Evolutionary conservation across 2,329 filamentous ascomycete species (phyloP).

Genomic region (Colletotrichum caudatum): DNA sequence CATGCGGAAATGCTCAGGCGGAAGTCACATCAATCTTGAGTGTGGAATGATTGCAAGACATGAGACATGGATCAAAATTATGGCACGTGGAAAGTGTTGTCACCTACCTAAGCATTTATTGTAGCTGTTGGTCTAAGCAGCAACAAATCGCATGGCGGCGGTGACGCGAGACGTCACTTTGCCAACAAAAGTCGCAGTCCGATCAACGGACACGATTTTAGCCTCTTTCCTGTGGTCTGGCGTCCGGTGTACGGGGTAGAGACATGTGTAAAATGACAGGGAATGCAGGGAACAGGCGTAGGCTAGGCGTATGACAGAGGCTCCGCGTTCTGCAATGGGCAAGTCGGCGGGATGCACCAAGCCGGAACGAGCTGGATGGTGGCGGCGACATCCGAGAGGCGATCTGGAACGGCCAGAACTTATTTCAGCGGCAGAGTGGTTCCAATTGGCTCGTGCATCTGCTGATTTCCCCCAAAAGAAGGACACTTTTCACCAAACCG

Average conservation of each 20-base stretch:
- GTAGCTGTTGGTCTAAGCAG: background rate
- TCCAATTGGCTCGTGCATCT: constrained; percentile 40
- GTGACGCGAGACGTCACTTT: constrained; percentile 7
- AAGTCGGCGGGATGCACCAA: constrained; percentile 38
- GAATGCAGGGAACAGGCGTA: constrained; percentile 29
- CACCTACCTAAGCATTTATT: no score
- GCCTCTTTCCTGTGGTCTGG: background rate
- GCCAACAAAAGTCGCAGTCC: background rate
- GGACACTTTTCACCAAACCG: constrained; percentile 41
- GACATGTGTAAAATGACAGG: constrained; percentile 32
- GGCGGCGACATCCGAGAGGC: constrained; percentile 40
- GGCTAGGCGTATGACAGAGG: constrained; percentile 28
- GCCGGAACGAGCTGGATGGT: constrained; percentile 35
- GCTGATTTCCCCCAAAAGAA: constrained; percentile 42
- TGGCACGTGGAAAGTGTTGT: background rate
- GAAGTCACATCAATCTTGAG: background rate
- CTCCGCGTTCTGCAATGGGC: constrained; percentile 34
- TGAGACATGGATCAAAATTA: constrained; percentile 15
- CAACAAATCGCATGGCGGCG: background rate
- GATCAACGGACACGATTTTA: constrained; percentile 3
- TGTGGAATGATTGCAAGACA: background rate
- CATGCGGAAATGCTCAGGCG: constrained; percentile 5
- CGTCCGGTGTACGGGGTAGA: background rate
- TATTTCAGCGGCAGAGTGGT: constrained; percentile 38
- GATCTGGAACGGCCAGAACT: constrained; percentile 33